These are phyloP conservation scores for Climacium dendroides DNA, from an alignment of 225 moss, liverwort and hornwort genomes.

Conservation along the genomic window DNA sequence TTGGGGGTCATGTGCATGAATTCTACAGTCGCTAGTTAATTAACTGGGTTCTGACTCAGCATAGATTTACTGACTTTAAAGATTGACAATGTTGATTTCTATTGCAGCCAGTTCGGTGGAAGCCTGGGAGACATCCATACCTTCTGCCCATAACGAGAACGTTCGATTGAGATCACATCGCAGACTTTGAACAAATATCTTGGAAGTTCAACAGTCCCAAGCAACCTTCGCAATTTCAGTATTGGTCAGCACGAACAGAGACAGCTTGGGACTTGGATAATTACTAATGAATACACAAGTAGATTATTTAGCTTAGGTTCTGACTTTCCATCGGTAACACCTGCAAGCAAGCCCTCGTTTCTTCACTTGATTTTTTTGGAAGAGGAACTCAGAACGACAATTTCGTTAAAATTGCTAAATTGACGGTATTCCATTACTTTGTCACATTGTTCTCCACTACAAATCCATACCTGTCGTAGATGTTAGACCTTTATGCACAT, in stretches of 20 bases:
- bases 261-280: not conserved
- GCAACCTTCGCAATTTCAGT: not conserved
- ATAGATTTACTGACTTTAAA: not conserved
- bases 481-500: no score
- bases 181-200: not conserved
- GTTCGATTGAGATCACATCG: conserved; percentile 8
- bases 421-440: not conserved
- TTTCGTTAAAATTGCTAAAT: no score
- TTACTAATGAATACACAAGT: not conserved
- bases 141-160: not conserved
- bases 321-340: not conserved
- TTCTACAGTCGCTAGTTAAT: no score
- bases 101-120: not conserved
- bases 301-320: not conserved
- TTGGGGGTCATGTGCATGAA: no score
- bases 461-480: not conserved
- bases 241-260: not conserved
- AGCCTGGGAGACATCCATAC: not conserved
- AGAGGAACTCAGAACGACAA: not conserved
- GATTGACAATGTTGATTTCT: not conserved
- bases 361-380: not conserved
- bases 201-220: conserved; percentile 18
- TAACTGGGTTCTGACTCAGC: not conserved
- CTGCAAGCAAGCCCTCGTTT: no score
- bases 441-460: not conserved